phyloP scores from a whole-genome alignment of 306 rosid species.

The Begonia peltatifolia region DNA sequence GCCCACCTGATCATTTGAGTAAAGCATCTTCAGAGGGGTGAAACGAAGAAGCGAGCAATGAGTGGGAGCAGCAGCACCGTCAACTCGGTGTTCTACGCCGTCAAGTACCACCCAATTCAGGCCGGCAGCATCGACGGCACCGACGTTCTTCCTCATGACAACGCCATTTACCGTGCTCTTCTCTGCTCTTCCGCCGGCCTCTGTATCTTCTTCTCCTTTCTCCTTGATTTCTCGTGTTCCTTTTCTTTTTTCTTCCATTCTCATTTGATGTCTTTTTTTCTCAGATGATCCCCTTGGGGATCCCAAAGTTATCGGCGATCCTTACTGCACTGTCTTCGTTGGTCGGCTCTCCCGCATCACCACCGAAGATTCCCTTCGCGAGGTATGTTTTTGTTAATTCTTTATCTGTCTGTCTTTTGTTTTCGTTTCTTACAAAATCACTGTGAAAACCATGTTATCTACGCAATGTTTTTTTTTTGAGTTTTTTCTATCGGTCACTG shows the following conservation, averaged over 20 bases:
- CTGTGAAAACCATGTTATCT: no score
- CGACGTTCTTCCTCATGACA: conserved; percentile 69
- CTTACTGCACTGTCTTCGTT: conserved; percentile 66
- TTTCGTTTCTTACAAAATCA: background rate
- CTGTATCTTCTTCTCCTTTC: conserved; percentile 17
- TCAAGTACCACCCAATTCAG: conserved; percentile 72
- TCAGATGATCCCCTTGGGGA: conserved; percentile 78
- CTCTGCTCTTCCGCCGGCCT: conserved; percentile 71
- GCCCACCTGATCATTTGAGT: no score
- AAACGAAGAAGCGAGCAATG: conserved; percentile 1
- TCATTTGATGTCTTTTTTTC: conserved; percentile 1
- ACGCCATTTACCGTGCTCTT: conserved; percentile 61
- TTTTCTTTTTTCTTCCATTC: background rate
- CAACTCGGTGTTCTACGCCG: conserved; percentile 63
- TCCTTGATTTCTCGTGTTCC: background rate
- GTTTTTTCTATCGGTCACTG: no score
- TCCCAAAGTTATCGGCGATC: conserved; percentile 65
- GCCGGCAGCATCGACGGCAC: conserved; percentile 97
- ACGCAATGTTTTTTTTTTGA: no score
- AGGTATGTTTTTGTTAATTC: conserved; percentile 17
- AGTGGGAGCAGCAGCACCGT: conserved; percentile 9
- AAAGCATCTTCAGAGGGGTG: no score
- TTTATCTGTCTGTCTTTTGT: no score
- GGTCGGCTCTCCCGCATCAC: conserved; percentile 64
- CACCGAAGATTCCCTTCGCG: conserved; percentile 42